Evolutionary conservation across 148 eudicot species (phyloP).

Genomic region (Chenopodium quinoa): DNA sequence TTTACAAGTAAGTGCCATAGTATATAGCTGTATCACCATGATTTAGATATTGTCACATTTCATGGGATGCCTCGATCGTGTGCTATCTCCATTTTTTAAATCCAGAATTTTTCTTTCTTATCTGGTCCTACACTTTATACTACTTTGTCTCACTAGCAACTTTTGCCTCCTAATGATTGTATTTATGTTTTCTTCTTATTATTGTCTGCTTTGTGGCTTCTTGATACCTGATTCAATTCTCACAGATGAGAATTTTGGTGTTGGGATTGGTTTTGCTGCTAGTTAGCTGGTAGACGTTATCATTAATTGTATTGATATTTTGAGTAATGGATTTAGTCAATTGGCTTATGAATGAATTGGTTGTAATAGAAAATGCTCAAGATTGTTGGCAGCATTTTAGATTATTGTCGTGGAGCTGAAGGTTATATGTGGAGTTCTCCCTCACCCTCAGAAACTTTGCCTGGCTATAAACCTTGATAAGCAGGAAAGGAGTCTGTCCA

Average conservation of each 20-base stretch:
- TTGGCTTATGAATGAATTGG: not conserved
- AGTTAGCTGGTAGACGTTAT: not conserved
- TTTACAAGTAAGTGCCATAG: constrained; percentile 31
- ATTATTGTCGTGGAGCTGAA: not conserved
- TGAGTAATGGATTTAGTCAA: not conserved
- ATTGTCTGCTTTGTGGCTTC: not conserved
- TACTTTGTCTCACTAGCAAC: not conserved
- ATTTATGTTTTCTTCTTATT: not conserved
- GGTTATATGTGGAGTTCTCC: not conserved
- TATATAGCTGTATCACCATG: constrained; percentile 9
- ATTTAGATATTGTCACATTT: constrained; percentile 9
- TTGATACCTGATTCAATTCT: not conserved
- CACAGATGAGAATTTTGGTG: not conserved
- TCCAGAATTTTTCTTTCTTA: not conserved
- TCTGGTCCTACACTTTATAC: not conserved
- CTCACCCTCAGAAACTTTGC: not conserved
- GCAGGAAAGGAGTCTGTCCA: not conserved
- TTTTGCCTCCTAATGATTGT: constrained; percentile 1
- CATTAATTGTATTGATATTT: not conserved
- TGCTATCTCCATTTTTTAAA: not conserved
- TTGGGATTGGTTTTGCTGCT: not conserved
- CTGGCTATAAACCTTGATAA: not conserved
- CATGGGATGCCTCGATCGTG: constrained; percentile 8
- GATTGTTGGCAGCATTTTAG: not conserved
- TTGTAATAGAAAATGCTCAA: not conserved